These are phyloP conservation scores for Verticillium nubilum DNA, from an alignment of 2,329 filamentous ascomycete species.

Conservation along the genomic window DNA sequence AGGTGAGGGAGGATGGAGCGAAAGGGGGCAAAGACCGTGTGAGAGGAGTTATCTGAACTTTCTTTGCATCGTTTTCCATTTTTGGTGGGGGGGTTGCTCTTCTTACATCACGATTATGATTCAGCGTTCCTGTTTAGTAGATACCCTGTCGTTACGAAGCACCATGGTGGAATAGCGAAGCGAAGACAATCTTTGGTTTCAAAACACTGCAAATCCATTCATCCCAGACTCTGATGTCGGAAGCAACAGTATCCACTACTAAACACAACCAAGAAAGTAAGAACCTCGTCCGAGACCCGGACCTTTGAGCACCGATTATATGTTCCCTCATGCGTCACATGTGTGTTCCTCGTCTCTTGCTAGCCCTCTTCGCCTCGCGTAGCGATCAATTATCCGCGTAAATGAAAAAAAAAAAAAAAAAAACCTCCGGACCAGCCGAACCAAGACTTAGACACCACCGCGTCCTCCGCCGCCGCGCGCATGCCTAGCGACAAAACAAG, in stretches of 20 bases:
- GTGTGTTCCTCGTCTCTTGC: constrained; percentile 4
- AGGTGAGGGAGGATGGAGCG: background rate
- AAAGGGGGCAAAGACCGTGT: background rate
- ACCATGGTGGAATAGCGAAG: background rate
- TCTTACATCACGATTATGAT: background rate
- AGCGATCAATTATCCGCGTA: constrained; percentile 8
- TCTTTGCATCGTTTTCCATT: background rate
- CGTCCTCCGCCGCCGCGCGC: background rate
- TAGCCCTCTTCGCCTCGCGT: constrained; percentile 3
- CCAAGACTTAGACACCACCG: background rate
- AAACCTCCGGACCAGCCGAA: constrained; percentile 19
- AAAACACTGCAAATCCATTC: background rate
- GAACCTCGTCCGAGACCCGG: background rate
- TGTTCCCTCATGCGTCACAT: background rate
- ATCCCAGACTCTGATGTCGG: background rate
- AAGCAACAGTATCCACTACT: background rate
- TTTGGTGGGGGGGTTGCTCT: background rate
- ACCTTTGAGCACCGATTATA: background rate
- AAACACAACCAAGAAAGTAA: background rate
- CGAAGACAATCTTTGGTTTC: background rate
- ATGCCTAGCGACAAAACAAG: background rate
- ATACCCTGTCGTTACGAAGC: background rate
- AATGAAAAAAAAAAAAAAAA: constrained; percentile 5
- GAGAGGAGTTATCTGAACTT: background rate
- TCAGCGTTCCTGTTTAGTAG: background rate